Base-by-base conservation (phyloP, 2,329 filamentous ascomycete species). In the Cladobotryum protrusum region DNA sequence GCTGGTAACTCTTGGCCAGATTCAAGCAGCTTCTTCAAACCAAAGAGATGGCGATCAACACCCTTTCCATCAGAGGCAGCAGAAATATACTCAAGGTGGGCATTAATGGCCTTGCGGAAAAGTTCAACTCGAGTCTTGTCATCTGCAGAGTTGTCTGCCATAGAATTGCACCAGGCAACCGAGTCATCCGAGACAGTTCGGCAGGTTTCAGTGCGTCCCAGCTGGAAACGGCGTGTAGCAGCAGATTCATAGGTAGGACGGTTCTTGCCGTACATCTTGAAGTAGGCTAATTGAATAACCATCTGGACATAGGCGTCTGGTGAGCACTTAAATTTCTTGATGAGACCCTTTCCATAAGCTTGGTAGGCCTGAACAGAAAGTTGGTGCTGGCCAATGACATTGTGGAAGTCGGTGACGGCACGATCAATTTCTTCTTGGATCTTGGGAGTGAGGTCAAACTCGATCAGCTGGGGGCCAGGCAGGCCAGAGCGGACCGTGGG, bases 301-400 rank as follows among this genome's bases (percentile, higher is more conserved):
- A 99, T 93, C 73, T 99, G 93, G 39, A 97, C 90, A 69, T 95
- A 99, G 32, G 92, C 93, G 63, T 99, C 95, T 29, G 93, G 93
- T 20, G 88, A 95, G 81, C 89, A 96, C 75, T 90, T 95, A 83
- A 99, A 97, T 72, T 96, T 95, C 83, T 99, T 99, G 78, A 99
- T 97, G 54, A 99, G 76, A 20, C 89, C 90, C 76, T 99, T 99
- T 68, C 93, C 93, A 69, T 99, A 99, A 61, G 86, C 92, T 71
- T 97, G 91, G 76, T 95, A 99, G 24, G 90, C 87, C 69, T 97
- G 92, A 3, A 99, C 91, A 18, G 87, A 82, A 42, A 99, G 84
- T 69, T 99, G 87, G 69, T 99, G 93, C 58, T 88, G 78, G 55
- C 82, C 82, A 58, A 99, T 96, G 54, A 95, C 81, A 59, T 82